Base-by-base conservation (phyloP, 345 rosid genomes). In the Eucalyptus paniculata region DNA sequence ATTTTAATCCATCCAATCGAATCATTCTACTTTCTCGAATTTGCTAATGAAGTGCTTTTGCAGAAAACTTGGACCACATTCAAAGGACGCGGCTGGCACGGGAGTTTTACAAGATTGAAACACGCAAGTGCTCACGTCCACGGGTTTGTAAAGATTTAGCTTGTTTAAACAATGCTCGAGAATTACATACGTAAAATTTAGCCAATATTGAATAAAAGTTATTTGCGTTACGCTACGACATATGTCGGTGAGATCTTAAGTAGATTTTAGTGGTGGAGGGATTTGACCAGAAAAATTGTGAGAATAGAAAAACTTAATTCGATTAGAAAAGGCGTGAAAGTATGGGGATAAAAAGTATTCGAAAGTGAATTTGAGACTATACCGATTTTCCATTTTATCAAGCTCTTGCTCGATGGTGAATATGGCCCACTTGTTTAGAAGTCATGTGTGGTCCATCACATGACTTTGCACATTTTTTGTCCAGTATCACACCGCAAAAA, bases 201-300 rank as follows among this genome's bases (percentile, higher is more conserved):
- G 42, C 24, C 42, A 3, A 32, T 32, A 32, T 17, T 32, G 42
- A 6, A 67, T 1, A 67, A 5, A 34, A n/a, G 11, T 69, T 9
- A 16, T 69, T 32, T 11, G 6, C 6, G 1, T 69, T 5, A 5
- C 6, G 12, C 19, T 14, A n/a, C 9, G 2, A 4, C 18, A n/a
- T 32, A 16, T 11, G 23, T 34, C 1, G 0, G 6, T 32, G 2
- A 32, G 42, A 67, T 32, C 21, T 67, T 9, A 18, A 9, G 11
- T 16, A 1, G 40, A 67, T 15, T 62, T 67, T 32, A 67, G 80
- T 3, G 80, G 77, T 12, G 1, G 6, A 3, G 40, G 80, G 80
- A 67, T 2, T 58, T 1, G 65, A 12, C 30, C 16, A 12, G n/a
- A 5, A 58, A 26, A 26, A 0, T 58, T 26, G 67, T 0, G n/a